A percentile compares a stretch with the other conserved stretches of the same genome.
Conservation (phyloP, 306 rosid genomes). For the Pterocarpus santalinus region DNA sequence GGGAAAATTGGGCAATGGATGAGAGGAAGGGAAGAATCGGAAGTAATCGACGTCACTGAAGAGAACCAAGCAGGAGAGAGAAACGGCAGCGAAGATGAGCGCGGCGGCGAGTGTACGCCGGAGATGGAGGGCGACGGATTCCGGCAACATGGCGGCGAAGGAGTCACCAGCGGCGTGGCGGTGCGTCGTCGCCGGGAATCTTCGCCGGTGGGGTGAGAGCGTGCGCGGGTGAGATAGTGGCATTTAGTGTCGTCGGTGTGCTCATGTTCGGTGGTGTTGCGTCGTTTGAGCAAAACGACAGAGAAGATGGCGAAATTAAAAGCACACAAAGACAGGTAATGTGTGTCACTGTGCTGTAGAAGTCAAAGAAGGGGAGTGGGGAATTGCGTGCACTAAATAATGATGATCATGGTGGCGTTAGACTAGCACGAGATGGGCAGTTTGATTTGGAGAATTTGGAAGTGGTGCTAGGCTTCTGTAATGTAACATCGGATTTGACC, state of each 20-base stretch:
- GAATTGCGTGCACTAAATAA: not conserved
- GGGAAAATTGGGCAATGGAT: slow-evolving; percentile 24
- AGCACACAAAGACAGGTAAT: not conserved
- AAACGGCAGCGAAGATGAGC: slow-evolving; percentile 57
- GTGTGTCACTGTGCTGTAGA: not conserved
- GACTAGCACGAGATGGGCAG: no score
- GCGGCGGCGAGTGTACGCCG: slow-evolving; percentile 43
- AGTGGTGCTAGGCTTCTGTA: no score
- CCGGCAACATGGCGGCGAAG: slow-evolving; percentile 43
- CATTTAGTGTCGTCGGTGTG: slow-evolving; percentile 36
- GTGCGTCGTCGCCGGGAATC: slow-evolving; percentile 8
- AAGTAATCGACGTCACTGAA: slow-evolving; percentile 54
- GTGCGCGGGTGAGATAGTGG: slow-evolving; percentile 4
- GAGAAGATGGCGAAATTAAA: not conserved
- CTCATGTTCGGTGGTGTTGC: slow-evolving; percentile 43
- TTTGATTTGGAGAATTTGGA: no score
- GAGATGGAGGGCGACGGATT: slow-evolving; percentile 33
- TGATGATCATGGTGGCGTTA: no score
- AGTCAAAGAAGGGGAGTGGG: not conserved
- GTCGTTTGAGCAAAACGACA: slow-evolving; percentile 21
- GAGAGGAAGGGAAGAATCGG: slow-evolving; percentile 49
- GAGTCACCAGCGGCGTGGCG: slow-evolving; percentile 27
- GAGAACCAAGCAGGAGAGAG: slow-evolving; percentile 60
- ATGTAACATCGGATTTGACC: no score
- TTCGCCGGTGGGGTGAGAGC: slow-evolving; percentile 45